A percentile compares a stretch with the other conserved stretches of the same genome.
Conservation (phyloP, 805 yeast genomes). For the Ogataea zsoltii region DNA sequence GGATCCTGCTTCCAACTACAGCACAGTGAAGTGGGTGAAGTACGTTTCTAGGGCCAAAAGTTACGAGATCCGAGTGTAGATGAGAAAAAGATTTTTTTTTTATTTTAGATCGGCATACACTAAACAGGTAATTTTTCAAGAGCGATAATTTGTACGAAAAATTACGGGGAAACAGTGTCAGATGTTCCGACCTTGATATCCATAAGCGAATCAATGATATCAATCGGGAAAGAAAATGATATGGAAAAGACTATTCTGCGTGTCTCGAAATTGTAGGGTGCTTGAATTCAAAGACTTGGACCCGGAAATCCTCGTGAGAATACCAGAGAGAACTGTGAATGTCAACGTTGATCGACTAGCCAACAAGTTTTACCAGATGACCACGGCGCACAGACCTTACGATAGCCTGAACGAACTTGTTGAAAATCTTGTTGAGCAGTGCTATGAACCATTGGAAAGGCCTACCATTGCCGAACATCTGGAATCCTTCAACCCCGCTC, state of each 20-base stretch:
- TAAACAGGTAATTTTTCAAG: too few relatives aligned
- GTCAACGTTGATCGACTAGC: background rate
- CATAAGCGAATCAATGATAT: too few relatives aligned
- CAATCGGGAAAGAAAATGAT: too few relatives aligned
- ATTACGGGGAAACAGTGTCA: too few relatives aligned
- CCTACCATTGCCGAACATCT: background rate
- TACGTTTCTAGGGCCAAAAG: constrained; percentile 76
- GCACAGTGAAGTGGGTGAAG: constrained; percentile 85
- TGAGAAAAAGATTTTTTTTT: background rate
- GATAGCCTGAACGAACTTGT: background rate
- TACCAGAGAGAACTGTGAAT: background rate
- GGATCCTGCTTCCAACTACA: constrained; percentile 55
- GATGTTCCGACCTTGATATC: too few relatives aligned
- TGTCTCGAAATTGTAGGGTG: background rate
- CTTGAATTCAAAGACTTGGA: background rate
- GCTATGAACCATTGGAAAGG: background rate
- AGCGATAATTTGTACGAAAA: too few relatives aligned
- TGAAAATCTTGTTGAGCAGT: background rate
- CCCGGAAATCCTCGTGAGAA: background rate
- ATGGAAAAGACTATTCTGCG: background rate
- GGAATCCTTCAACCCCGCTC: background rate
- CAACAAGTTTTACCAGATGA: background rate
- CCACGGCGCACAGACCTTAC: background rate
- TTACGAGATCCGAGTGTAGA: constrained; percentile 72
- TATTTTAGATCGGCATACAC: background rate